Conservation (phyloP, 2,329 filamentous ascomycete genomes). For the Hypoxylon sp. region DNA sequence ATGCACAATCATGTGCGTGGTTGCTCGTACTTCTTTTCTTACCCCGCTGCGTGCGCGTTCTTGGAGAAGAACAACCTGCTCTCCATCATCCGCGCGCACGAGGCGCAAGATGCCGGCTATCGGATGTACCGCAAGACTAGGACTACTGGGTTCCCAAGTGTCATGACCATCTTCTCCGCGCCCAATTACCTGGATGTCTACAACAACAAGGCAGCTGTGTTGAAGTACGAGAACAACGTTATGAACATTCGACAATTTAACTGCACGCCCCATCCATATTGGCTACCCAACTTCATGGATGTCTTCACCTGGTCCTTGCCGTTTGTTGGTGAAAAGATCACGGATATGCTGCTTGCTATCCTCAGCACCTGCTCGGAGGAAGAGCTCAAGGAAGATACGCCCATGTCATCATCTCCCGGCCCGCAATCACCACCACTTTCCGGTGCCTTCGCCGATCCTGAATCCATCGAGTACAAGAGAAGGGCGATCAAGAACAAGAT, state of each 20-base stretch:
- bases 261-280: slow-evolving; percentile 98
- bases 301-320: slow-evolving; percentile 99
- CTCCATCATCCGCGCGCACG: slow-evolving; percentile 96
- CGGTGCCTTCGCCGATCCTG: slow-evolving; percentile 70
- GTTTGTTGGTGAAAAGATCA: slow-evolving; percentile 99
- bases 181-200: slow-evolving; percentile 99
- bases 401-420: slow-evolving; percentile 75
- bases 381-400: slow-evolving; percentile 89
- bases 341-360: slow-evolving; percentile 99
- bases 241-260: slow-evolving; percentile 99
- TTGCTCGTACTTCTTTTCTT: slow-evolving; percentile 99
- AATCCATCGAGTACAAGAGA: slow-evolving; percentile 92
- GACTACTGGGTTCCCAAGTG: slow-evolving; percentile 97
- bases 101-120: slow-evolving; percentile 98
- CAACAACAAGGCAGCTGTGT: slow-evolving; percentile 98
- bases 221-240: slow-evolving; percentile 99
- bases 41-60: slow-evolving; percentile 95
- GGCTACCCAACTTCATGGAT: slow-evolving; percentile 99
- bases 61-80: slow-evolving; percentile 98
- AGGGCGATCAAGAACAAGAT: slow-evolving; percentile 99
- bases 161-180: slow-evolving; percentile 99
- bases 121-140: slow-evolving; percentile 99
- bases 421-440: slow-evolving; percentile 79
- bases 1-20: slow-evolving; percentile 98
- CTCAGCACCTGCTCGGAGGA: slow-evolving; percentile 99